Conservation (phyloP, 2,329 filamentous ascomycete genomes). For the Chrysosporium queenslandicum region DNA sequence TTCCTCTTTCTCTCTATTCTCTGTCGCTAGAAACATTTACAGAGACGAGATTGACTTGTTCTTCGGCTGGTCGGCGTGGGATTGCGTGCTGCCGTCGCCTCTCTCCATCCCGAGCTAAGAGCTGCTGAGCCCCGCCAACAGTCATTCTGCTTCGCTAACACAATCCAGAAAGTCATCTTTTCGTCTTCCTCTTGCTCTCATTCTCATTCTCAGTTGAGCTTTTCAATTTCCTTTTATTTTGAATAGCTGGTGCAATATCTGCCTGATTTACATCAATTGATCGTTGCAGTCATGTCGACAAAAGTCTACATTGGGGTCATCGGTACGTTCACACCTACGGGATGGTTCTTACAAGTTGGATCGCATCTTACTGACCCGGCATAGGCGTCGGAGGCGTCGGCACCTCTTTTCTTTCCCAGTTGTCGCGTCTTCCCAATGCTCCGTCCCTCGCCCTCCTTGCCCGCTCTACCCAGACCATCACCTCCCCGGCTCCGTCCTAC, state of each 20-base stretch:
- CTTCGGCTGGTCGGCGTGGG: too few species aligned
- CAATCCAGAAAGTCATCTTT: background rate
- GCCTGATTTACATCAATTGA: constrained; percentile 3
- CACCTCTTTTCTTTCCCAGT: constrained; percentile 77
- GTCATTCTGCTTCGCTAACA: background rate
- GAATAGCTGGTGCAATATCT: background rate
- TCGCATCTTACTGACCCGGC: constrained; percentile 14
- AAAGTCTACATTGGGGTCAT: constrained; percentile 37
- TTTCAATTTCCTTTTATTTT: background rate
- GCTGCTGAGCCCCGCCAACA: too few species aligned
- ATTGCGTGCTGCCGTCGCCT: too few species aligned
- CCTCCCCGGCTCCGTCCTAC: constrained; percentile 58
- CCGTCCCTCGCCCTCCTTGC: constrained; percentile 76
- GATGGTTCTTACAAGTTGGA: too few species aligned
- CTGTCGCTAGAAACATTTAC: too few species aligned
- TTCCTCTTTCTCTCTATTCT: too few species aligned
- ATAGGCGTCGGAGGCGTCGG: constrained; percentile 86
- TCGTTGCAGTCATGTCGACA: constrained; percentile 22
- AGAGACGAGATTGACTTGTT: too few species aligned
- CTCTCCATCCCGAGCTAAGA: too few species aligned
- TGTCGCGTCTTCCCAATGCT: constrained; percentile 57
- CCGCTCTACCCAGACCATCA: constrained; percentile 73
- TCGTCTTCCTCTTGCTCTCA: background rate
- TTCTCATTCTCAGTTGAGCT: background rate
- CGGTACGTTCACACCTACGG: constrained; percentile 24